Evolutionary conservation across 495 filamentous ascomycete genomes (phyloP), one percentile per base, ranked within the genome.

Genomic region (Bacidia rubella): DNA sequence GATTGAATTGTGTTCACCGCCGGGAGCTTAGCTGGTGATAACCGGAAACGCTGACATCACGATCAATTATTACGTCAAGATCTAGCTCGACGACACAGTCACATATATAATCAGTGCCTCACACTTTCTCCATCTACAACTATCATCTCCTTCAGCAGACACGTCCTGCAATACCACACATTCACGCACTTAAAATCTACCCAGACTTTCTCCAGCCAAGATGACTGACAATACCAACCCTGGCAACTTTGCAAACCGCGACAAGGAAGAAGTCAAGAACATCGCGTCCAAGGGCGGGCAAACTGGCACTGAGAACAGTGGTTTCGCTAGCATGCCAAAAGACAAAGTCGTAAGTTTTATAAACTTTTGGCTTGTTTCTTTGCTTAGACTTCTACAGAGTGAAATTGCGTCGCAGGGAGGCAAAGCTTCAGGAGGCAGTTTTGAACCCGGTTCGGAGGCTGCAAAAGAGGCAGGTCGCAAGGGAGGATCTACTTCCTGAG

Each of bases 211-310:
- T 35, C 5, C 29, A 5, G 15, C 7, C 29, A 35, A 35, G 7
- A 58, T 58, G 46, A 27, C 64, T 22, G 62, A 63, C 62, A 71
- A 80, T 58, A 65, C 64, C 29, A 84, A 83, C 57, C 76, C 77
- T 40, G 71, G 72, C 20, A 81, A 82, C 62, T 82, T 83, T 64
- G 73, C 76, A 67, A 81, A 82, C 66, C 74, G 74, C 54, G 66
- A 76, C 43, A 72, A 72, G 56, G 75, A 78, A 40, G 74, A 82
- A 52, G 76, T 81, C 17, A 65, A 66, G 21, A 68, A 69, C 19
- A 73, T 76, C 43, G 76, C 72, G 0, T 58, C 62, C 1, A 77
- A 68, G 73, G 48, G 63, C 66, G 32, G 68, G 69, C 47, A 65
- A 63, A 49, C 20, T 24, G 15, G 29, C 32, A 17, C 41, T 26